Percentiles rank a stretch among this genome's conserved stretches.
Conservation (phyloP, 352 stramenopile genomes). For the Phytophthora crassamura region DNA sequence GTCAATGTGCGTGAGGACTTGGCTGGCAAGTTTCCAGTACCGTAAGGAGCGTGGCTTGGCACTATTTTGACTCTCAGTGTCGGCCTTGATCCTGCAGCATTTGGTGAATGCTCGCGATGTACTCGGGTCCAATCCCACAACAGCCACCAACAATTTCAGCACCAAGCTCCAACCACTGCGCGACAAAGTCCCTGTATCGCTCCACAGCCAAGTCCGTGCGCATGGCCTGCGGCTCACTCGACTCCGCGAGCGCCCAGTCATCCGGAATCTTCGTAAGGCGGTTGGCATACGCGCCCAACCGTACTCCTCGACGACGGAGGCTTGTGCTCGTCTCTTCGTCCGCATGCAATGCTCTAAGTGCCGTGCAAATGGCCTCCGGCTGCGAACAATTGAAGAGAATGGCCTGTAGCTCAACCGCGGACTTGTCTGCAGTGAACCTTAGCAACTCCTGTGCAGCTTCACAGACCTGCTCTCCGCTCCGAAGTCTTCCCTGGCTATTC, state of each 20-base stretch:
- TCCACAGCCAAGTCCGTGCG: constrained; percentile 79
- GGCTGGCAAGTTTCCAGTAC: too few relatives aligned
- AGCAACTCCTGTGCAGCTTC: constrained; percentile 52
- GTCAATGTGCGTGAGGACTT: too few relatives aligned
- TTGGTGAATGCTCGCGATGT: constrained; percentile 72
- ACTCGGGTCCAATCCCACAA: constrained; percentile 89
- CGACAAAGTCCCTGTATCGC: constrained; percentile 76
- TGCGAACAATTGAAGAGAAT: constrained; percentile 93
- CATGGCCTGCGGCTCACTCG: constrained; percentile 79
- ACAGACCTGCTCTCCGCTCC: constrained; percentile 72
- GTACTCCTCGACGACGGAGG: constrained; percentile 30
- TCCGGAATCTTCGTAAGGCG: constrained; percentile 80
- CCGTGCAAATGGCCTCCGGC: constrained; percentile 85
- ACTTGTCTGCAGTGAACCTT: constrained; percentile 30
- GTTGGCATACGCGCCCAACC: constrained; percentile 90
- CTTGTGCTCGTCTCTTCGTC: constrained; percentile 22
- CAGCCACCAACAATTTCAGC: constrained; percentile 89
- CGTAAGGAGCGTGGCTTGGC: too few relatives aligned
- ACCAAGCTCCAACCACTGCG: constrained; percentile 64
- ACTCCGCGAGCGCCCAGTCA: constrained; percentile 81
- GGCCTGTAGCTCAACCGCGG: constrained; percentile 45
- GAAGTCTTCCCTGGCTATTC: constrained; percentile 59
- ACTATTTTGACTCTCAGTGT: constrained; percentile 20
- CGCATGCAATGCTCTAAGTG: constrained; percentile 58
- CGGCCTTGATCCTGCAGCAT: constrained; percentile 31